phyloP scores from a whole-genome alignment of 2,329 filamentous ascomycete genomes.

The Fusarium robinianum region DNA sequence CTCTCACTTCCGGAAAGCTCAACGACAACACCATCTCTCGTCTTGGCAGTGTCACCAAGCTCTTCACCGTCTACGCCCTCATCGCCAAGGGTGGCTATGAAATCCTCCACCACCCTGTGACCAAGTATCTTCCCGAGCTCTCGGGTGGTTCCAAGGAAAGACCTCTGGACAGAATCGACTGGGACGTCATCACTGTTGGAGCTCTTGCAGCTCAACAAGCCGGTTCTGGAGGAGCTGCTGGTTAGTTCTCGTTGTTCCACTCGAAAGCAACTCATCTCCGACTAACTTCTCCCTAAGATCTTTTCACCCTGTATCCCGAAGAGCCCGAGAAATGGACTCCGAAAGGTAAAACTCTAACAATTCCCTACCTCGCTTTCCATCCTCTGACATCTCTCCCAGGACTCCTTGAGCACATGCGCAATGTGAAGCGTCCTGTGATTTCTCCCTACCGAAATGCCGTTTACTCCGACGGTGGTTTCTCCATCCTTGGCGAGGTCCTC shows the following conservation, averaged over 20 bases:
- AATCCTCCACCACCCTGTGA: conserved; percentile 23
- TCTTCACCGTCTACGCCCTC: conserved; percentile 23
- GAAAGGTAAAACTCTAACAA: background rate
- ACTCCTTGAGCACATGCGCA: conserved; percentile 13
- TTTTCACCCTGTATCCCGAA: background rate
- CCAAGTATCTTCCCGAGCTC: conserved; percentile 24
- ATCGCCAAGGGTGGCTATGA: conserved; percentile 25
- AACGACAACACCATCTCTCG: conserved; percentile 20
- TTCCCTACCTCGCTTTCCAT: too few species aligned
- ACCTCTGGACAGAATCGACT: conserved; percentile 8
- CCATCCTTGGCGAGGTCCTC: conserved; percentile 17
- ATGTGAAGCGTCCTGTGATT: conserved; percentile 15
- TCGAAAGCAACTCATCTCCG: background rate
- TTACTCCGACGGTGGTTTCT: conserved; percentile 32
- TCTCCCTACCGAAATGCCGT: conserved; percentile 20
- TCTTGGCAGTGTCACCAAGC: conserved; percentile 23
- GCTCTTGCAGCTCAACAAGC: conserved; percentile 27
- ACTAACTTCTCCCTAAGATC: background rate
- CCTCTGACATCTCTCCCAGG: background rate
- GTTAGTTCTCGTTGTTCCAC: background rate
- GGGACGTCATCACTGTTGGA: conserved; percentile 28
- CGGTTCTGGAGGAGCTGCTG: conserved; percentile 18
- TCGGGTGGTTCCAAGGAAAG: conserved; percentile 10
- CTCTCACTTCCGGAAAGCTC: conserved; percentile 22
- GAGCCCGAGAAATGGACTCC: background rate